phyloP scores from a whole-genome alignment of 2,329 filamentous ascomycete genomes.

The Tolypocladium amazonense region DNA sequence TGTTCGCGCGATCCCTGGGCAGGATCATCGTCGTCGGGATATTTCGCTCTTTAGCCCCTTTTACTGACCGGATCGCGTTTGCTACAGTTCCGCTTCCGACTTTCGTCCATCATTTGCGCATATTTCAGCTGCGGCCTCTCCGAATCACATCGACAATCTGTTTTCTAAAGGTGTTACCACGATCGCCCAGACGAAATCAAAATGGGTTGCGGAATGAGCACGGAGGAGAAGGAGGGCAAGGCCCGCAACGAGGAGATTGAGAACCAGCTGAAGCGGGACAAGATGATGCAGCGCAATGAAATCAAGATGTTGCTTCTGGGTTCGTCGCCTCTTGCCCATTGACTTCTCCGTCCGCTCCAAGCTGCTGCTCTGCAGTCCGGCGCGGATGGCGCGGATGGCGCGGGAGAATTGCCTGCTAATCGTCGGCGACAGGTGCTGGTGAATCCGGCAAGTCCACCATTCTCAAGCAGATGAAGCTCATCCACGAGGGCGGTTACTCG shows the following conservation, averaged over 20 bases:
- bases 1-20: neutral
- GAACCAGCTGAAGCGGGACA: constrained; percentile 96
- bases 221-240: constrained; percentile 99
- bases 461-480: constrained; percentile 99
- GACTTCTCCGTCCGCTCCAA: neutral
- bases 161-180: constrained; percentile 3
- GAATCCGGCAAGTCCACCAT: constrained; percentile 93
- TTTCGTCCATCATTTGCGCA: neutral
- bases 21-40: neutral
- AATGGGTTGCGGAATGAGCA: constrained; percentile 99
- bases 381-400: neutral
- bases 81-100: neutral
- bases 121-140: neutral
- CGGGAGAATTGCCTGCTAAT: neutral
- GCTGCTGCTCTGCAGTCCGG: neutral
- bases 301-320: constrained; percentile 99
- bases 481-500: constrained; percentile 97
- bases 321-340: constrained; percentile 28
- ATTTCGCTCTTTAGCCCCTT: neutral
- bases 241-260: constrained; percentile 99
- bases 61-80: neutral
- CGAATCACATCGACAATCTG: constrained; percentile 1
- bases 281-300: constrained; percentile 97
- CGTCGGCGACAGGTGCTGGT: constrained; percentile 62
- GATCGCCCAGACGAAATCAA: constrained; percentile 37